These are phyloP conservation scores for Barnettozyma botsteinii DNA, from an alignment of 805 yeast genomes.

Conservation along the genomic window DNA sequence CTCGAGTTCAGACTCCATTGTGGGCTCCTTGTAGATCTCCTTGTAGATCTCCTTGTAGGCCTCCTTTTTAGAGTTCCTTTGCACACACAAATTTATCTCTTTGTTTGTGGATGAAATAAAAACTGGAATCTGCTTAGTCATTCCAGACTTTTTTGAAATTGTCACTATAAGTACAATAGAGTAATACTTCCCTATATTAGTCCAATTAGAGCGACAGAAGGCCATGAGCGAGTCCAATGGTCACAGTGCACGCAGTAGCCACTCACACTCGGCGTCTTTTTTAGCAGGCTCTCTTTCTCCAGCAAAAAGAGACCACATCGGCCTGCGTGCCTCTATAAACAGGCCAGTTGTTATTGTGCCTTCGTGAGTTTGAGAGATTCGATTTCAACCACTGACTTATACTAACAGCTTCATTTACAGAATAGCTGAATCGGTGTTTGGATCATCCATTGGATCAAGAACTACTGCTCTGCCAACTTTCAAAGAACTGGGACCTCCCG, in stretches of 20 bases:
- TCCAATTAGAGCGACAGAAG: too few relatives aligned
- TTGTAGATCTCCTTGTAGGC: too few relatives aligned
- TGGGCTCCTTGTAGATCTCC: too few relatives aligned
- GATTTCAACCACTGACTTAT: neutral
- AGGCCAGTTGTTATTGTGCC: constrained; percentile 20
- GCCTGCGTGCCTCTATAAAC: constrained; percentile 7
- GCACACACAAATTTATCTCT: too few relatives aligned
- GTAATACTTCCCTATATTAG: too few relatives aligned
- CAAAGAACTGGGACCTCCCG: constrained; percentile 68
- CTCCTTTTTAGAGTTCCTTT: too few relatives aligned
- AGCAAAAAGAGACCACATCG: constrained; percentile 15
- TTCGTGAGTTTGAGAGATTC: constrained; percentile 14
- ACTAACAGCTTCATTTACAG: constrained; percentile 23
- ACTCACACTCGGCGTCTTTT: constrained; percentile 3
- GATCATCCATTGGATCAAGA: constrained; percentile 49
- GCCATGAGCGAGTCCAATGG: too few relatives aligned
- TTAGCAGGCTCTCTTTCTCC: constrained; percentile 11
- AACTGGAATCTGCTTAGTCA: constrained; percentile 2
- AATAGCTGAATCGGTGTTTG: constrained; percentile 42
- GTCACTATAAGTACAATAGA: too few relatives aligned
- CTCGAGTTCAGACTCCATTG: constrained; percentile 18
- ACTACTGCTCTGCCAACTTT: constrained; percentile 35
- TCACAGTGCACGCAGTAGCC: neutral
- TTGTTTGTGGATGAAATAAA: too few relatives aligned
- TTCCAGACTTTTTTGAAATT: neutral